Evolutionary conservation across 2,329 filamentous ascomycete species (phyloP).

Genomic region (Colletotrichum sansevieriae): DNA sequence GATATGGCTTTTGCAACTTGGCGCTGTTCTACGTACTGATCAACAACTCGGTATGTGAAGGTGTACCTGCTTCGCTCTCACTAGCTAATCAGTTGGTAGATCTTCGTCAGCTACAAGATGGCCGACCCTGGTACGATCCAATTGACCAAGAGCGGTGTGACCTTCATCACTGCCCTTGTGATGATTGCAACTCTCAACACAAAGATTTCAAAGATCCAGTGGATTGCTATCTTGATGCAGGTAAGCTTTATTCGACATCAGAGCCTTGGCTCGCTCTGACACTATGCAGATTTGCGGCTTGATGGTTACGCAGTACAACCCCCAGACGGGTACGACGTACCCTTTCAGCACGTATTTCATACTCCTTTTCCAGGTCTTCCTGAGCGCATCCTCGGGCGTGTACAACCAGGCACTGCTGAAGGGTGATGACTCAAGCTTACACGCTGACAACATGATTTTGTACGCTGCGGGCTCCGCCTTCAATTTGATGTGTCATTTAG

Average conservation of each 20-base stretch:
- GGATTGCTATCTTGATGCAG: slow-evolving; percentile 51
- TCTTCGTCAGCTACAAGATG: slow-evolving; percentile 50
- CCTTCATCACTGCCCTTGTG: slow-evolving; percentile 49
- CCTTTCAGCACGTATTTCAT: slow-evolving; percentile 48
- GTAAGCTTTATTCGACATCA: slow-evolving; percentile 30
- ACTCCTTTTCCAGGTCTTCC: slow-evolving; percentile 49
- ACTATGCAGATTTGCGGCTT: slow-evolving; percentile 47
- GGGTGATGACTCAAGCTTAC: slow-evolving; percentile 48
- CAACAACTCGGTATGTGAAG: slow-evolving; percentile 49
- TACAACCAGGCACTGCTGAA: slow-evolving; percentile 53
- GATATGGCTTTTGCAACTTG: slow-evolving; percentile 50
- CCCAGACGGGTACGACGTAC: slow-evolving; percentile 47
- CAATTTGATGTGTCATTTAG: slow-evolving; percentile 49
- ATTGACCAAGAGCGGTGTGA: slow-evolving; percentile 49
- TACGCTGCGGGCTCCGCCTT: slow-evolving; percentile 48
- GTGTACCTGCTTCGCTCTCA: not conserved
- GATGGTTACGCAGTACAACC: slow-evolving; percentile 49
- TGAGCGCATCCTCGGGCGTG: slow-evolving; percentile 50
- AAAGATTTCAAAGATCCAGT: slow-evolving; percentile 48
- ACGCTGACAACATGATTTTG: slow-evolving; percentile 51
- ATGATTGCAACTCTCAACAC: slow-evolving; percentile 47
- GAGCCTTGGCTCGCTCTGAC: not conserved
- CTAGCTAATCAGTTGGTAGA: slow-evolving; percentile 43
- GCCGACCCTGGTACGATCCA: slow-evolving; percentile 51
- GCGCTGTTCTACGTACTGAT: slow-evolving; percentile 52